Base-by-base conservation (phyloP, 257 asterid species). In the Forsythia suspensa region DNA sequence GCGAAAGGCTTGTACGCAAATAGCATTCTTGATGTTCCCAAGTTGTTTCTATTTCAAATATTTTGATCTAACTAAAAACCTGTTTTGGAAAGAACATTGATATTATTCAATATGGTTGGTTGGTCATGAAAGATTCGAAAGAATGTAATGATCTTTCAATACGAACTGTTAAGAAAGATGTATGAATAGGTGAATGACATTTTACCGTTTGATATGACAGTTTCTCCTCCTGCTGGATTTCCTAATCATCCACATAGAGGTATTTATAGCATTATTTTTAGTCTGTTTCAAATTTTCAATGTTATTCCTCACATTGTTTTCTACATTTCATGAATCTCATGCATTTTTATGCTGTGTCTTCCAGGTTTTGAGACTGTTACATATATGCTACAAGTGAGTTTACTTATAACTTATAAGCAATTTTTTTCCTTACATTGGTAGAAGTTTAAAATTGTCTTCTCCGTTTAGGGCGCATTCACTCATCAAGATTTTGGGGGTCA, bases 181-280 rank as follows among this genome's bases (percentile, higher is more conserved):
- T 9, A 44, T 36, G 36, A 10, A 36, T 48, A 44, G 41, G 21
- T 55, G 36, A 42, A 12, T 55, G 40, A 20, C 34, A 3, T n/a
- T 44, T 66, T 48, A 5, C 43, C 15, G 18, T 84, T 42, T 57
- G 67, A 71, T 71, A 6, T 74, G 77, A 18, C 93, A 95, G 99
- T 95, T 82, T 70, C 97, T 39, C 92, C 97, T 11, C 98, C 99
- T 68, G 99, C 96, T 71, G 99, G 98, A 84, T 95, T 95, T 78
- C 98, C 99, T 15, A 98, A 95, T 52, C 99, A 95, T 86, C 99
- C 99, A 21, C 99, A 95, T 88, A 86, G 97, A 86, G 99, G 99
- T 93, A 84, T n/a, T n/a, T 75, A 4, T 37, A 51, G 6, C 74
- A 38, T 65, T 59, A 55, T 24, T 24, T 38, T 63, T 67, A 10